These are phyloP conservation scores for Diutina neorugosa DNA, from an alignment of 1,139 yeast genomes.

Conservation along the genomic window DNA sequence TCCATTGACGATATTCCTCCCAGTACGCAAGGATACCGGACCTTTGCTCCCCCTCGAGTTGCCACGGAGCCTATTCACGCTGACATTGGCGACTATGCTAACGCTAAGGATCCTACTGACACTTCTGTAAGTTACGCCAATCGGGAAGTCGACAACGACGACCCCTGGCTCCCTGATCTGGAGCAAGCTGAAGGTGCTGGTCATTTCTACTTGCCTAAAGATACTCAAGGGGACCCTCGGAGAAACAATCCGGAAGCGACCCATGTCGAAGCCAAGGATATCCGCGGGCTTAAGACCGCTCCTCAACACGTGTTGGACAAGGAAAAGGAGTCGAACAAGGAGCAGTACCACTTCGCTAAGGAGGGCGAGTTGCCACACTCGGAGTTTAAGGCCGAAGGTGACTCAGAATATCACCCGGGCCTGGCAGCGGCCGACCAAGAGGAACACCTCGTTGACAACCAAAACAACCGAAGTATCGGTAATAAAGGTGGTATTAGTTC, in stretches of 20 bases:
- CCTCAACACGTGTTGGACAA: constrained; percentile 1
- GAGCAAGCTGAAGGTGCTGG: background rate
- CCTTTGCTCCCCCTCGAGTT: background rate
- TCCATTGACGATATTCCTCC: background rate
- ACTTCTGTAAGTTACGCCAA: background rate
- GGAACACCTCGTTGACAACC: background rate
- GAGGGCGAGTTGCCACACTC: background rate
- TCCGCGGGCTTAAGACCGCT: background rate
- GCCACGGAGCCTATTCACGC: background rate
- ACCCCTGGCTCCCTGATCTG: background rate
- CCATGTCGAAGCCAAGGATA: background rate
- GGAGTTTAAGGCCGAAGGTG: background rate
- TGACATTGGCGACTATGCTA: background rate
- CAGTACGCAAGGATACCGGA: background rate
- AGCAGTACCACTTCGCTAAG: background rate
- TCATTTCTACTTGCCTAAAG: background rate
- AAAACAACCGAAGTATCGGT: background rate
- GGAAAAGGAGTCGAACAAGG: background rate
- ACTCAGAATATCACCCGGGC: background rate
- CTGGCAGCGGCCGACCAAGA: background rate
- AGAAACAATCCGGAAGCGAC: background rate
- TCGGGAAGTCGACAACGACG: background rate
- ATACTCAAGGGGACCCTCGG: constrained; percentile 1
- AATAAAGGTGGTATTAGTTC: background rate
- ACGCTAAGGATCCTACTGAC: background rate